phyloP scores from a whole-genome alignment of 2,329 filamentous ascomycete genomes.

The Verticillium tricorpus region DNA sequence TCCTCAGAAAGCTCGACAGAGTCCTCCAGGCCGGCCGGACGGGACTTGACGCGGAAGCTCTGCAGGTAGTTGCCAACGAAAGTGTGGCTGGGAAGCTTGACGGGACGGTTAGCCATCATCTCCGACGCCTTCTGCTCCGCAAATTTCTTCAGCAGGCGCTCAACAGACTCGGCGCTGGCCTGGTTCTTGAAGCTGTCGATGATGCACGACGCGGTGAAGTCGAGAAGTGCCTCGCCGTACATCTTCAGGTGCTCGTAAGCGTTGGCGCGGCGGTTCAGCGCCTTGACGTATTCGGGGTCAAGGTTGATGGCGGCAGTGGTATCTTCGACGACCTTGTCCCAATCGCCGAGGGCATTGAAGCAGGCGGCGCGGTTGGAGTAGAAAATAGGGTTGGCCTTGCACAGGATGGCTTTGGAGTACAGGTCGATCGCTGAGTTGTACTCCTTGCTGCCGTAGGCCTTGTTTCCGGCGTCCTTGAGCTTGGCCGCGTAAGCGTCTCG shows the following conservation, averaged over 20 bases:
- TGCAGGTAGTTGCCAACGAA: conserved; percentile 99
- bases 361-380: conserved; percentile 98
- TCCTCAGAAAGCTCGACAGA: conserved; percentile 71
- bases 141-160: conserved; percentile 92
- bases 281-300: conserved; percentile 95
- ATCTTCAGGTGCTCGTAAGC: conserved; percentile 91
- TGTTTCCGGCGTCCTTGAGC: conserved; percentile 93
- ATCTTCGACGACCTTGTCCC: conserved; percentile 95
- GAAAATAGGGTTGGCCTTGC: conserved; percentile 96
- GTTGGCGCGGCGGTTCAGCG: conserved; percentile 90
- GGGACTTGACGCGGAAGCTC: conserved; percentile 83
- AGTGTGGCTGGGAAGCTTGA: conserved; percentile 89
- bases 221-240: conserved; percentile 90
- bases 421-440: conserved; percentile 92
- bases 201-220: conserved; percentile 98
- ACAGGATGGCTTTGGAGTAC: conserved; percentile 92
- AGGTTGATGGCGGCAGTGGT: conserved; percentile 92
- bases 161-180: conserved; percentile 80
- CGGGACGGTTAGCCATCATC: conserved; percentile 78
- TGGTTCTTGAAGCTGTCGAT: conserved; percentile 97
- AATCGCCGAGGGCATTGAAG: conserved; percentile 88
- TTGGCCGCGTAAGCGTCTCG: conserved; percentile 84
- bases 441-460: conserved; percentile 90
- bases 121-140: conserved; percentile 90
- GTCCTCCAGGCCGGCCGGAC: conserved; percentile 79